Percentiles rank a stretch among this genome's conserved stretches.
Evolutionary conservation across 2,329 filamentous ascomycete genomes (phyloP).

Genomic region (Colletotrichum lindemuthianum): DNA sequence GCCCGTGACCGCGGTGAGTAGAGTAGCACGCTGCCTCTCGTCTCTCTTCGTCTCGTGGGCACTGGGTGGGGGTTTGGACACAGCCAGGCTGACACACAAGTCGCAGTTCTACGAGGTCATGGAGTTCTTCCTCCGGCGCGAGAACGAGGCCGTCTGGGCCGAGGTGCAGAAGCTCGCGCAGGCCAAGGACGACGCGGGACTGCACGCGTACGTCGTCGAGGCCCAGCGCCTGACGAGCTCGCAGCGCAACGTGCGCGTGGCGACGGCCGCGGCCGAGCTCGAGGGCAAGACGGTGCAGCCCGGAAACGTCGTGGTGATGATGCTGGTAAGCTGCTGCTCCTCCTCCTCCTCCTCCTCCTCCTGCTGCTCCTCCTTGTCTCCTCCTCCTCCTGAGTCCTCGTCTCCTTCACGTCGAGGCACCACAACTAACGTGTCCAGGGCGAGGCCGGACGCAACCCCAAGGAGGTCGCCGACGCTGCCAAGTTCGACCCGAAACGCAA

Average conservation of each 20-base stretch:
- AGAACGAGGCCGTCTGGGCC: constrained; percentile 53
- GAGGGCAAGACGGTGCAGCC: constrained; percentile 52
- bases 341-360: background rate
- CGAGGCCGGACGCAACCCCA: constrained; percentile 49
- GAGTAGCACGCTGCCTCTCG: background rate
- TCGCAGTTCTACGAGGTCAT: constrained; percentile 59
- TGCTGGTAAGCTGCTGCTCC: constrained; percentile 47
- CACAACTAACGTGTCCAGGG: constrained; percentile 42
- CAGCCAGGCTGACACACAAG: no score
- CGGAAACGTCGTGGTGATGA: constrained; percentile 51
- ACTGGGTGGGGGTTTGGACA: no score
- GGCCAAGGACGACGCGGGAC: constrained; percentile 45
- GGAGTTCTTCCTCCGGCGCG: constrained; percentile 52
- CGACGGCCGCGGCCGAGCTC: constrained; percentile 45
- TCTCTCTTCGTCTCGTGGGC: no score
- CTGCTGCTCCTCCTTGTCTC: background rate
- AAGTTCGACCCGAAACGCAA: constrained; percentile 56
- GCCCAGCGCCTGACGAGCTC: constrained; percentile 52
- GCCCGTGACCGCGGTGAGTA: constrained; percentile 49
- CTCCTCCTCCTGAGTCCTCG: no score
- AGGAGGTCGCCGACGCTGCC: constrained; percentile 48
- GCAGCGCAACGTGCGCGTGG: constrained; percentile 51
- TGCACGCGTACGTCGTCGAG: constrained; percentile 52
- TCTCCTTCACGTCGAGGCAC: no score
- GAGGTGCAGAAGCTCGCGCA: constrained; percentile 53